Percentiles rank a stretch among this genome's conserved stretches.
phyloP scores from a whole-genome alignment of 257 asterid genomes.

The Gentiana macrophylla region DNA sequence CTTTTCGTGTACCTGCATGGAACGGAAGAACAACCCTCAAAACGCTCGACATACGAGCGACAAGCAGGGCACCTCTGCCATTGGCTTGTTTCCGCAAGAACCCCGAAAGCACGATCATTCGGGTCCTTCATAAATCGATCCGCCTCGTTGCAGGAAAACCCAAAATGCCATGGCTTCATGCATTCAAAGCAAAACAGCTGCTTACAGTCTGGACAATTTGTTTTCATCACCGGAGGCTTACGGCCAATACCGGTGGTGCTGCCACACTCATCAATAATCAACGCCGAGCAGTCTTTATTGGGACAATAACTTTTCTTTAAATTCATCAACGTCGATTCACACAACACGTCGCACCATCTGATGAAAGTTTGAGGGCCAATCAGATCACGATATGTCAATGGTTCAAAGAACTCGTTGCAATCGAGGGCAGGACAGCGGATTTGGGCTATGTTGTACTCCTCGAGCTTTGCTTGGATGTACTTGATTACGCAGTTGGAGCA shows the following conservation, averaged over 20 bases:
- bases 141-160: constrained; percentile 28
- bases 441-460: constrained; percentile 21
- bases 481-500: constrained; percentile 42
- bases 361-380: constrained; percentile 31
- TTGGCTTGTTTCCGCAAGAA: constrained; percentile 39
- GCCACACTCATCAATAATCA: constrained; percentile 68
- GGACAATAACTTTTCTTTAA: constrained; percentile 47
- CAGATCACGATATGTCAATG: constrained; percentile 28
- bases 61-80: constrained; percentile 73
- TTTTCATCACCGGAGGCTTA: constrained; percentile 16
- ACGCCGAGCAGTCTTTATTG: constrained; percentile 32
- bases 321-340: constrained; percentile 35
- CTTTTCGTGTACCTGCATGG: too few species aligned
- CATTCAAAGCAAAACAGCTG: constrained; percentile 40
- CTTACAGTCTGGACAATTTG: constrained; percentile 55
- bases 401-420: constrained; percentile 49
- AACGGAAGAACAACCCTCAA: constrained; percentile 32
- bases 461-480: constrained; percentile 57
- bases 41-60: constrained; percentile 46
- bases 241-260: constrained; percentile 8
- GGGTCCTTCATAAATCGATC: constrained; percentile 34
- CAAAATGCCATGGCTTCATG: constrained; percentile 19
- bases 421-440: constrained; percentile 52
- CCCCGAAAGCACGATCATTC: constrained; percentile 39
- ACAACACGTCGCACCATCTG: constrained; percentile 68